Evolutionary conservation across 257 asterid genomes (phyloP).

Genomic region (Solanum etuberosum): DNA sequence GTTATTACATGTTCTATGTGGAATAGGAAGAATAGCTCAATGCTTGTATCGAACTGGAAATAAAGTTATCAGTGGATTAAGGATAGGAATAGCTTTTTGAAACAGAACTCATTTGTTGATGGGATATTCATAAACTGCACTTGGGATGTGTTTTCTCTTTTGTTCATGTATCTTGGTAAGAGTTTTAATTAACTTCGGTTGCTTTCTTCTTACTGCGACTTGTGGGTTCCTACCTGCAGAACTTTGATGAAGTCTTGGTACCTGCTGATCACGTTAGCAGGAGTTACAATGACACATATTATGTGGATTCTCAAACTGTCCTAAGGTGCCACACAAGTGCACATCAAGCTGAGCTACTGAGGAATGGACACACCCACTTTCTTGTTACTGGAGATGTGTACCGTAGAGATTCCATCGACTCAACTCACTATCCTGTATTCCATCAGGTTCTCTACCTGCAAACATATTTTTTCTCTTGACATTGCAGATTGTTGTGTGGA

Average conservation of each 20-base stretch:
- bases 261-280: conserved; percentile 84
- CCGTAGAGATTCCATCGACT: conserved; percentile 90
- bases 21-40: background rate
- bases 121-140: background rate
- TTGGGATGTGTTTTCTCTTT: background rate
- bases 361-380: conserved; percentile 61
- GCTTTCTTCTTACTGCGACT: background rate
- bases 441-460: conserved; percentile 51
- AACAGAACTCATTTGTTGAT: background rate
- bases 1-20: background rate
- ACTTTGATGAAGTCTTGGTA: conserved; percentile 93
- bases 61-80: background rate
- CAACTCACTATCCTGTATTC: conserved; percentile 97
- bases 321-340: conserved; percentile 98
- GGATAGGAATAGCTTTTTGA: background rate
- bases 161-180: background rate
- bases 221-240: conserved; percentile 35
- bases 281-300: conserved; percentile 87
- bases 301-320: conserved; percentile 84
- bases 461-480: background rate
- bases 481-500: background rate
- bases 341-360: conserved; percentile 84
- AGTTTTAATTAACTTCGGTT: background rate
- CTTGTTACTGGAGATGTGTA: conserved; percentile 95
- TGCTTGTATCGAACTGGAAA: background rate